Evolutionary conservation across 371 early-diverging fungal species (phyloP).

Genomic region (Catenaria anguillulae): DNA sequence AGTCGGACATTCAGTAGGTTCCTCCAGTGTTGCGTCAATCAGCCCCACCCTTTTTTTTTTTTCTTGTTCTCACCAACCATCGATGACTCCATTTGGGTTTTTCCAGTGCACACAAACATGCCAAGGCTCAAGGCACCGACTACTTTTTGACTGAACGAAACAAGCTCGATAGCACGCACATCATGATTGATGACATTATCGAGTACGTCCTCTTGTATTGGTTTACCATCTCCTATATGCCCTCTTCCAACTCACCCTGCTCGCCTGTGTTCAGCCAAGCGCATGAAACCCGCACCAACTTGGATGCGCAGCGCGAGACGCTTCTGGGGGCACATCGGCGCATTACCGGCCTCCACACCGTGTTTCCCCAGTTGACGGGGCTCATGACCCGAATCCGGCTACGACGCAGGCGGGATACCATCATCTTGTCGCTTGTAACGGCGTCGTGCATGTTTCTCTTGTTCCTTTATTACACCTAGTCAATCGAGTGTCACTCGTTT

Average conservation of each 20-base stretch:
- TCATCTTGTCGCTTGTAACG: slow-evolving; percentile 1
- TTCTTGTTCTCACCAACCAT: no score
- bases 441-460: not conserved
- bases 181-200: slow-evolving; percentile 3
- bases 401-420: not conserved
- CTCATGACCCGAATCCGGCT: slow-evolving; percentile 5
- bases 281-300: not conserved
- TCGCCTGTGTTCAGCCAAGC: not conserved
- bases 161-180: not conserved
- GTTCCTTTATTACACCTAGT: not conserved
- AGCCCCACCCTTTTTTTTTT: no score
- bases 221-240: not conserved
- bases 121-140: not conserved
- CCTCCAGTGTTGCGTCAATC: not conserved
- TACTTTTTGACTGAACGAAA: not conserved
- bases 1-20: slow-evolving; percentile 2
- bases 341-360: not conserved
- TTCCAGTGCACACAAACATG: not conserved
- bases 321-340: not conserved
- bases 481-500: no score
- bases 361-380: slow-evolving; percentile 1
- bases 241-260: not conserved
- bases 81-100: no score
- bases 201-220: slow-evolving; percentile 1
- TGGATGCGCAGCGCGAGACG: not conserved